Evolutionary conservation across 2,329 filamentous ascomycete genomes (phyloP).

Genomic region (Exophiala sideris): DNA sequence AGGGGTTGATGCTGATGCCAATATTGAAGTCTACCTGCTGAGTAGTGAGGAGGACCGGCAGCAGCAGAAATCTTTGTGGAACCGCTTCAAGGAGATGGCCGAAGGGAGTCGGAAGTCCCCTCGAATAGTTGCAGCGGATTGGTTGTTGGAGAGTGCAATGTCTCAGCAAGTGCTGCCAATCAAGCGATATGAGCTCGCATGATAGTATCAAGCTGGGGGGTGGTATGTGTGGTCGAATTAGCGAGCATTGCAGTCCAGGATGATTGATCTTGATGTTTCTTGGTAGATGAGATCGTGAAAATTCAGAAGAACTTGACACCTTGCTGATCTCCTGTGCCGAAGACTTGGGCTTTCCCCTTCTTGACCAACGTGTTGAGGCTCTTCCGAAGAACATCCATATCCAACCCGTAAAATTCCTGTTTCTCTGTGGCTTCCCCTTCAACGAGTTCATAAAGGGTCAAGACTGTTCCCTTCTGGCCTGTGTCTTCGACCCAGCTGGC

Average conservation of each 20-base stretch:
- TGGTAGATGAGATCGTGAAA: background rate
- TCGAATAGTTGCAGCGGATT: conserved; percentile 78
- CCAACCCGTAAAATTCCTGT: conserved; percentile 85
- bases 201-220: background rate
- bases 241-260: background rate
- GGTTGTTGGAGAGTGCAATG: conserved; percentile 88
- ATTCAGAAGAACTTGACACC: conserved; percentile 94
- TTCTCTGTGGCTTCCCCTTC: conserved; percentile 72
- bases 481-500: conserved; percentile 82
- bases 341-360: conserved; percentile 87
- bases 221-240: background rate
- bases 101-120: conserved; percentile 73
- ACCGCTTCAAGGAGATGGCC: conserved; percentile 75
- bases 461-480: conserved; percentile 79
- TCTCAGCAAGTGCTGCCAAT: conserved; percentile 72
- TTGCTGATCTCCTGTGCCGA: conserved; percentile 80
- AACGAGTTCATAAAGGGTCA: conserved; percentile 88
- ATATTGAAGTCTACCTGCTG: conserved; percentile 75
- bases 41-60: conserved; percentile 63
- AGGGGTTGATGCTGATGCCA: conserved; percentile 52
- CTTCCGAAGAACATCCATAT: conserved; percentile 73
- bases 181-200: conserved; percentile 52
- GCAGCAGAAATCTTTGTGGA: conserved; percentile 73
- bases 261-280: conserved; percentile 1
- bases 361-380: conserved; percentile 80